Base-by-base conservation (phyloP, 306 rosid genomes). In the Bauhinia variegata region DNA sequence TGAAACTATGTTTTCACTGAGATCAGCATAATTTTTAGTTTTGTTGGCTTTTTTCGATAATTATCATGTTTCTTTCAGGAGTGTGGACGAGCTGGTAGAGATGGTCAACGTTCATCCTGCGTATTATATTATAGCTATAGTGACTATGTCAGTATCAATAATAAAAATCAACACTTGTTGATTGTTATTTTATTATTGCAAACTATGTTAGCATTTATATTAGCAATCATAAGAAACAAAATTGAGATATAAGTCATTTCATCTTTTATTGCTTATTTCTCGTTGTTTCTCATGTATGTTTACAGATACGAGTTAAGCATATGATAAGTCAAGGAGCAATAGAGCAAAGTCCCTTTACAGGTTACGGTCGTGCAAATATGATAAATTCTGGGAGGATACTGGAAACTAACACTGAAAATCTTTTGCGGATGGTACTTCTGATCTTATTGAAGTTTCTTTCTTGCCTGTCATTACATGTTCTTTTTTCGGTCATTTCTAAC, bases 71-170 rank as follows among this genome's bases (percentile, higher is more conserved):
- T 62, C 73, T 67, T 75, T 72, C 88, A 93, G 99, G 99, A 93
- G 68, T 93, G 99, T 73, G 97, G 99, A 34, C 96, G 99, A 72
- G 99, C 99, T 76, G 99, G 99, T 79, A 88, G 99, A 82, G 99
- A 93, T 75, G 99, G 99, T 75, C 99, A 74, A 63, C 86, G 75
- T 55, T 75, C 99, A 53, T 93, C 99, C 59, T 93, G 99, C 75
- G 77, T 93, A 74, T 69, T 93, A 70, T 93, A 90, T 71, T 93
- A 93, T 72, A 90, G 83, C 85, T 93, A 93, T 55, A 80, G 96
- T 68, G 99, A 93, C 60, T 93, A 88, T 82, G 97, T 93, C 66
- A 80, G 97, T 86, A 57, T 59, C 56, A 43, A 39, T 5, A 34
- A 51, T 59, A 41, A 60, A 60, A 60, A 7, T 18, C 54, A 16